Conservation (phyloP, 2,329 filamentous ascomycete species). For the Aureobasidium subglaciale region DNA sequence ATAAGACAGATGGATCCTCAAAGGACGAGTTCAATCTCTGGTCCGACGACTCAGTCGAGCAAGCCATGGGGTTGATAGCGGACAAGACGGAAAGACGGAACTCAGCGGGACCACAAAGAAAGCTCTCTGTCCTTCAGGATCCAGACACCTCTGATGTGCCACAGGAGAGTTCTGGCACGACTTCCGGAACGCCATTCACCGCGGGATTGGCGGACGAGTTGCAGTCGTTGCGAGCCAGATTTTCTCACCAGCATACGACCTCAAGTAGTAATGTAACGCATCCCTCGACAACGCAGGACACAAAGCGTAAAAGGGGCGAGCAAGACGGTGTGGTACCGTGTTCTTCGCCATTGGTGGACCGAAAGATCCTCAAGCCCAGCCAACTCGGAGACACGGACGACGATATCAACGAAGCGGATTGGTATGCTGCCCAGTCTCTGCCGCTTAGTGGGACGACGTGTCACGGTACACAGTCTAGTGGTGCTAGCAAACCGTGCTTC, state of each 20-base stretch:
- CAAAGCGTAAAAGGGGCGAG: neutral
- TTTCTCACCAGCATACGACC: conserved; percentile 23
- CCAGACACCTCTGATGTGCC: conserved; percentile 16
- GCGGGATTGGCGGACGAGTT: conserved; percentile 20
- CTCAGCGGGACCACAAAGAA: conserved; percentile 15
- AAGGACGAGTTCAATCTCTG: conserved; percentile 38
- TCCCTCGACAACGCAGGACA: neutral
- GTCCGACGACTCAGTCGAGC: conserved; percentile 42
- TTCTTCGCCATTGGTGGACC: neutral
- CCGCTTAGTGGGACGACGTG: conserved; percentile 20
- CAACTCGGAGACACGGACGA: conserved; percentile 13
- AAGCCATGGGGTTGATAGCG: conserved; percentile 33
- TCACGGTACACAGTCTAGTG: conserved; percentile 6
- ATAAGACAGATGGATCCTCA: conserved; percentile 6
- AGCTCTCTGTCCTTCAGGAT: conserved; percentile 15
- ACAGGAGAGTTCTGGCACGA: conserved; percentile 20
- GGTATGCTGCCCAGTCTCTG: conserved; percentile 22
- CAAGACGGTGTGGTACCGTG: neutral
- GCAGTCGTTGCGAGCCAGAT: conserved; percentile 23
- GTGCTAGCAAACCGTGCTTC: neutral
- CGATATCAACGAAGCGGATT: conserved; percentile 21
- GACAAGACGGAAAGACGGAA: conserved; percentile 22
- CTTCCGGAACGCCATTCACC: conserved; percentile 16
- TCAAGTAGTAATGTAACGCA: conserved; percentile 8
- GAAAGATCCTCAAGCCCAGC: neutral